A percentile compares a stretch with the other conserved stretches of the same genome.
phyloP scores from a whole-genome alignment of 352 stramenopile species.

The Phytophthora podocarpi region DNA sequence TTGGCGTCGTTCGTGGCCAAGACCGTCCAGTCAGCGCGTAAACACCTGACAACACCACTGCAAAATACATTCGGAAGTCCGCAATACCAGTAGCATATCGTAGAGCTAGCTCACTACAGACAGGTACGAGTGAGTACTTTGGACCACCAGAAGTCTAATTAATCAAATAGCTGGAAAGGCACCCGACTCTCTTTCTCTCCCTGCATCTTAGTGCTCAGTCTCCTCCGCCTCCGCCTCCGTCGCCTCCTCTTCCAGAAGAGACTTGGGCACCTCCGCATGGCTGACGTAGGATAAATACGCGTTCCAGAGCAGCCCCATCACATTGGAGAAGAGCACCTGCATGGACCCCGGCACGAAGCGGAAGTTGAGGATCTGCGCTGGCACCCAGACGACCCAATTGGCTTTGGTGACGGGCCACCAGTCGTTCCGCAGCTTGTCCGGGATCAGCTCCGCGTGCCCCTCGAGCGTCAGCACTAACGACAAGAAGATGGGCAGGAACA shows the following conservation, averaged over 20 bases:
- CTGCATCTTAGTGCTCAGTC: neutral
- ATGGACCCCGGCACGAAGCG: constrained; percentile 74
- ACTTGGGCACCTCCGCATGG: constrained; percentile 40
- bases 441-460: constrained; percentile 51
- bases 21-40: constrained; percentile 62
- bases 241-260: constrained; percentile 8
- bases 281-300: constrained; percentile 83
- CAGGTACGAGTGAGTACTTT: constrained; percentile 3
- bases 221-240: neutral
- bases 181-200: neutral
- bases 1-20: constrained; percentile 59
- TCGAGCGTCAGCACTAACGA: constrained; percentile 69
- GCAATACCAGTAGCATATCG: constrained; percentile 25
- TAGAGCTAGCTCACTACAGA: no score
- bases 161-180: neutral
- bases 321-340: constrained; percentile 86
- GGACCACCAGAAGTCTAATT: constrained; percentile 21
- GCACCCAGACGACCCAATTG: constrained; percentile 87
- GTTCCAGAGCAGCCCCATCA: constrained; percentile 85
- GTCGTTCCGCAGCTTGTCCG: constrained; percentile 67
- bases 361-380: constrained; percentile 84
- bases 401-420: constrained; percentile 80
- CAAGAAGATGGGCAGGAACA: constrained; percentile 80
- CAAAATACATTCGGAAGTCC: constrained; percentile 37
- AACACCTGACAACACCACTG: constrained; percentile 41